Evolutionary conservation across 441 rosid genomes (phyloP), one percentile per base, ranked within the genome.

Genomic region (Croton laevigatus): DNA sequence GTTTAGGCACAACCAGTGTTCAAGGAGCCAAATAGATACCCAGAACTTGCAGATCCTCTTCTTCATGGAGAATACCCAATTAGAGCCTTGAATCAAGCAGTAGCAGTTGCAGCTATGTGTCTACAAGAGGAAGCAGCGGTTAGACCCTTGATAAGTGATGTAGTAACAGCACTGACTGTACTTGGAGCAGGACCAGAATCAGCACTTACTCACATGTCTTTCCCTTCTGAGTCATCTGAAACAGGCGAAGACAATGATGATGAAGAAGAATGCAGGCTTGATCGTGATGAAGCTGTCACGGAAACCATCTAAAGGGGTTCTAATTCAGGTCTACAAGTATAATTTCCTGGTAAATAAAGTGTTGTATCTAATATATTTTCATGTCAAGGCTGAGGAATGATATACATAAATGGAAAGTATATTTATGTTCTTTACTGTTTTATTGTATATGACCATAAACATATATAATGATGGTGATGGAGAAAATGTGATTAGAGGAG

Each of bases 101-200:
- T 93, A 34, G 98, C 93, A 6, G 87, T 88, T 0, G 90, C 98
- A 0, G 91, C 93, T 12, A 93, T 93, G 97, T 91, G 98, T 70
- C 81, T 93, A 36, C 89, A 91, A 27, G 98, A 89, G 69, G 97
- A 91, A 59, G 80, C 88, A 17, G 55, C 69, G 0, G 91, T 74
- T 37, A 82, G 98, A 10, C 97, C 98, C 10, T 76, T 85, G 60
- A 93, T 88, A 58, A 84, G 89, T 19, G 97, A 93, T 14, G 93
- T 88, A 7, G 98, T 89, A 17, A 76, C 80, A 0, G 91, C 96
- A 38, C 93, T 93, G 0, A 86, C 86, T 66, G 82, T 81, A 83
- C 84, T 90, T 8, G 90, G 89, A 71, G 73, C 60, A 1, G 75
- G 72, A 68, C 65, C 27, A 6, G 74, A 52, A 20, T 14, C 27